phyloP scores from a whole-genome alignment of 176 grass and related monocot species.

The Hordeum vulgare region MorexV3_pseudomolecules_assembly NC_058520.1:598144154-598144653 shows the following conservation, averaged over 20 bases:
- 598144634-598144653: slow-evolving; percentile 84
- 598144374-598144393: slow-evolving; percentile 41
- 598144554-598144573: slow-evolving; percentile 14
- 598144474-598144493: slow-evolving; percentile 24
- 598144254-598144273: slow-evolving; percentile 86
- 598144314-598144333: slow-evolving; percentile 94
- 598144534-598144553: slow-evolving; percentile 11
- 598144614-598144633: slow-evolving; percentile 80
- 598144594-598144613: slow-evolving; percentile 48
- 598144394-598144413: slow-evolving; percentile 24
- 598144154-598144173: background rate
- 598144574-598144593: slow-evolving; percentile 14
- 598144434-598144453: slow-evolving; percentile 3
- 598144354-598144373: slow-evolving; percentile 85
- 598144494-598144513: slow-evolving; percentile 28
- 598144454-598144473: slow-evolving; percentile 82
- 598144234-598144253: slow-evolving; percentile 86
- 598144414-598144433: slow-evolving; percentile 17
- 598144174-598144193: background rate
- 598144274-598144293: slow-evolving; percentile 86
- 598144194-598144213: slow-evolving; percentile 9
- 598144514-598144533: slow-evolving; percentile 29
- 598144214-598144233: slow-evolving; percentile 5
- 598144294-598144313: slow-evolving; percentile 79
- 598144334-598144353: slow-evolving; percentile 98